Evolutionary conservation across 805 yeast species (phyloP), one percentile per base, ranked within the genome.

Genomic region (Pichia thaimueangensis): DNA sequence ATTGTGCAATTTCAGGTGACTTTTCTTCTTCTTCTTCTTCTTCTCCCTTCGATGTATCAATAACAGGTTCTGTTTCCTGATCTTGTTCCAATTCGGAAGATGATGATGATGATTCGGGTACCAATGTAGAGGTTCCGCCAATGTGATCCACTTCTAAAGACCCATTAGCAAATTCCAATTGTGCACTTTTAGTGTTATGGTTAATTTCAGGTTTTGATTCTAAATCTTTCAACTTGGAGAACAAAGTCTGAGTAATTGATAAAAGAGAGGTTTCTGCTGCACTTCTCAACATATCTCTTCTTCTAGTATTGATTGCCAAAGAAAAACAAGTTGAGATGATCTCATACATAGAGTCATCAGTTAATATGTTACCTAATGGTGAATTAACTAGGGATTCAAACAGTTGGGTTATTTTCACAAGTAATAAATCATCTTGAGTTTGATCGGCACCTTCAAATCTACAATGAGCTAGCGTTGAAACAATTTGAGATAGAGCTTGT

Each of bases 361-460:
- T 77, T 32, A 91, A 64, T n/a, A 76, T 55, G 22, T 69, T 71
- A 20, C 91, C 82, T 35, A 80, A 66, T 1, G 73, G 72, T n/a
- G 89, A 77, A 17, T 71, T 68, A 13, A 88, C 71, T 13, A 89
- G 71, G 19, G 65, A 60, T 51, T 87, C 91, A 52, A 91, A 68
- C 21, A 91, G 67, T 34, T 82, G 70, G 48, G 93, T 74, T 17
- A 93, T 95, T 56, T 86, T 86, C 39, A 91, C 70, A 35, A 93
- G 67, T 3, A 93, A 91, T 0, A 94, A 85, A 59, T 93, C 98
- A 64, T 93, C 97, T 33, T 86, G 82, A 28, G 82, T 74, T 59
- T 87, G 95, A 57, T 89, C 96, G 0, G 93, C 83, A 2, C 96
- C 96, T 67, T 93, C 97, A 59, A 93, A 93, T 35, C 96, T 76